These are phyloP conservation scores for Chondrus crispus DNA, from an alignment of 23 red algal genomes.

Conservation along the genomic window DNA sequence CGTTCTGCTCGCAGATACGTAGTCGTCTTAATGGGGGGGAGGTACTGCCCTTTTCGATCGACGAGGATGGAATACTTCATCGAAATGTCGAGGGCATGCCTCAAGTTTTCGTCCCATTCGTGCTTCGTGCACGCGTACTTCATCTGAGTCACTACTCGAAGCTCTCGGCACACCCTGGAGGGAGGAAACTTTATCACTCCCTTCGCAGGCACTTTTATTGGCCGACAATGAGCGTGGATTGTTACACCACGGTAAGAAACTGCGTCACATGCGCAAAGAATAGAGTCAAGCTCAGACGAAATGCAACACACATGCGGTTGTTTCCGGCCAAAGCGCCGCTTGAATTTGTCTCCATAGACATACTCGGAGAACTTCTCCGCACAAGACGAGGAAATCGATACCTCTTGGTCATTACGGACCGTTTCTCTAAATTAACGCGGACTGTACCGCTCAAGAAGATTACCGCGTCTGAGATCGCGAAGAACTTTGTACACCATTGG, in stretches of 20 bases:
- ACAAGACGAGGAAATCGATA: constrained; percentile 1
- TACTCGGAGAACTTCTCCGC: constrained; percentile 23
- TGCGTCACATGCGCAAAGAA: neutral
- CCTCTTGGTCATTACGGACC: constrained; percentile 39
- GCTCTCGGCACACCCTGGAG: too few species aligned
- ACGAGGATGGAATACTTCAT: neutral
- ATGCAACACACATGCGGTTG: neutral
- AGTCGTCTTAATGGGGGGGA: neutral
- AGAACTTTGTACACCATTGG: neutral
- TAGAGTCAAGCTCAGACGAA: neutral
- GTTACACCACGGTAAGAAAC: neutral
- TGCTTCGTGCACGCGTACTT: neutral
- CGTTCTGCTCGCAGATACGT: neutral
- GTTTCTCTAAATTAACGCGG: constrained; percentile 8
- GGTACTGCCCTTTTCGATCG: neutral
- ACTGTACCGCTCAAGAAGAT: constrained; percentile 2
- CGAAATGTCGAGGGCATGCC: neutral
- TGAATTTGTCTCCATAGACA: constrained; percentile 24
- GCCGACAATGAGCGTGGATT: neutral
- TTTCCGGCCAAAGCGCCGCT: neutral
- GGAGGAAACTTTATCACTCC: neutral
- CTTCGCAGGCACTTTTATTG: neutral
- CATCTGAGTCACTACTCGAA: neutral
- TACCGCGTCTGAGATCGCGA: neutral
- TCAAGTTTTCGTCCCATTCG: neutral